phyloP scores from a whole-genome alignment of 1,139 yeast genomes.

The Taiozyma onychis region DNA sequence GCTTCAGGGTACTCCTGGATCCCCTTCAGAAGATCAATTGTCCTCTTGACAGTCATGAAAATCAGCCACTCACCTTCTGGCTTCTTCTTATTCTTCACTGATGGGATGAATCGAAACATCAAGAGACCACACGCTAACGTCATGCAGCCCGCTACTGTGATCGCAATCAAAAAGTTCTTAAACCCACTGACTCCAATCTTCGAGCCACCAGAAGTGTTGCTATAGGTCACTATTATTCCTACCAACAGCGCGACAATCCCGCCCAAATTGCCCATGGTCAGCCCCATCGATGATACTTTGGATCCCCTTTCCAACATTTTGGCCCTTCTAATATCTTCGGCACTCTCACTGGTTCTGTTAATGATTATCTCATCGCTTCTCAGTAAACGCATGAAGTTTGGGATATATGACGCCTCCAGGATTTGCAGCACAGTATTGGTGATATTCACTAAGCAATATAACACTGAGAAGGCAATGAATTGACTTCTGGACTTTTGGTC shows the following conservation, averaged over 20 bases:
- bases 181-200: conserved; percentile 30
- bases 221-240: conserved; percentile 36
- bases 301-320: conserved; percentile 33
- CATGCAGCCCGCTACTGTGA: conserved; percentile 37
- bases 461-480: conserved; percentile 28
- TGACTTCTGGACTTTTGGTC: conserved; percentile 22
- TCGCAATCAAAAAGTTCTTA: conserved; percentile 35
- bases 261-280: conserved; percentile 36
- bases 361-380: not conserved
- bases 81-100: conserved; percentile 27
- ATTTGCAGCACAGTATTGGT: conserved; percentile 35
- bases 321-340: conserved; percentile 28
- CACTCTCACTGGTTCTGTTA: conserved; percentile 5
- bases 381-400: conserved; percentile 36
- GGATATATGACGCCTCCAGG: conserved; percentile 40
- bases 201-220: conserved; percentile 20
- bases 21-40: conserved; percentile 24
- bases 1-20: conserved; percentile 35
- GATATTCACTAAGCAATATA: conserved; percentile 32
- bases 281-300: conserved; percentile 36
- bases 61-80: conserved; percentile 28
- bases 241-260: conserved; percentile 36
- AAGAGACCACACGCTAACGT: conserved; percentile 30
- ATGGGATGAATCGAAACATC: conserved; percentile 32
- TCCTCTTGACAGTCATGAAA: conserved; percentile 28